Evolutionary conservation across 495 filamentous ascomycete species (phyloP), one percentile per base, ranked within the genome.

Genomic region (Sphaerosporella brunnea): DNA sequence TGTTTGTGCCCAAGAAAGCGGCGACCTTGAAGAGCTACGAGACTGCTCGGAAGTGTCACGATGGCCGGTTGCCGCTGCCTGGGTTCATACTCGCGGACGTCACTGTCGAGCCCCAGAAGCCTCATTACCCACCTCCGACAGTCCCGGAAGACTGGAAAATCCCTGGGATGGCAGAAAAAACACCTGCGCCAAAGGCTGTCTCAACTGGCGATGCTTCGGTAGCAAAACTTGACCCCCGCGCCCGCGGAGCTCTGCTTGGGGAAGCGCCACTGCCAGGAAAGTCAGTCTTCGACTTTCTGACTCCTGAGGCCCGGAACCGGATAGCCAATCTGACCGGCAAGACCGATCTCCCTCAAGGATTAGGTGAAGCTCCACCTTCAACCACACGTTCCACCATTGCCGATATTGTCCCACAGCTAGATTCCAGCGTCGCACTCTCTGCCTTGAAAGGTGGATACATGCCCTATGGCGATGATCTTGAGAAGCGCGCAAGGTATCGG

Each of bases 241-340:
- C 84, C 23, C 74, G 90, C 53, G 90, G 86, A 9, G 75, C 79
- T 13, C 67, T 93, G 9, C 68, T 97, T 0, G 86, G 86, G 16
- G 88, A 96, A 62, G 68, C 73, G 23, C 74, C 78, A 35, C 67
- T 97, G 1, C 87, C 86, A 2, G 81, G 84, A 8, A 94, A 95
- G 63, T 96, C 90, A 1, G 78, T 97, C 26, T 97, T 96, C 61
- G 86, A 95, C 62, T 96, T 80, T 66, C 74, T 97, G 64, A 80
- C 84, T 0, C 72, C 86, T 1, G 74, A 81, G 32, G 77, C 83
- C 5, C 77, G 90, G 52, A 79, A 84, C 37, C 75, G 76, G 19
- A 72, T 97, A 50, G 84, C 70, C 13, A 69, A 77, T 39, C 75
- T 76, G 2, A 84, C 84, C 7, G 85, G 85, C 1, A 83, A 78